These are phyloP conservation scores for Spathaspora passalidarum DNA, from an alignment of 805 yeast species.

Conservation along the genomic window DNA sequence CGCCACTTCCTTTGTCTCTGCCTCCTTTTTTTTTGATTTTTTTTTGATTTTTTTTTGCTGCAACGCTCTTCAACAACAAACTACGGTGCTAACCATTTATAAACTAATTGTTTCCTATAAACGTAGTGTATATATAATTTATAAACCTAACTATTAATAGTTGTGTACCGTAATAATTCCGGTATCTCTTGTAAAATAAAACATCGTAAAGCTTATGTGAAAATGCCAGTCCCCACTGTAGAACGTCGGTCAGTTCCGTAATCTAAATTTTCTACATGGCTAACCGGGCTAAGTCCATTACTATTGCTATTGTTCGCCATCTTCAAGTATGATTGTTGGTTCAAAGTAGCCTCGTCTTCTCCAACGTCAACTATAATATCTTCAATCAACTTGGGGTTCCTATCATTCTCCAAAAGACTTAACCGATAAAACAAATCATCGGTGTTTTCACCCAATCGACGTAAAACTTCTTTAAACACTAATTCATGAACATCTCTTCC, in stretches of 20 bases:
- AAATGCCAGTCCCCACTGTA: background rate
- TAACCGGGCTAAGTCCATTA: background rate
- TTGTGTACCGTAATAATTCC: no score
- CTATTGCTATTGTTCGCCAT: no score
- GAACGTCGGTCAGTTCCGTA: background rate
- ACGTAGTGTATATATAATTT: no score
- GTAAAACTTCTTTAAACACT: slow-evolving; percentile 34
- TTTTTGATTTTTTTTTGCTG: no score
- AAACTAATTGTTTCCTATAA: no score
- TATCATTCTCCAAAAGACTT: slow-evolving; percentile 1
- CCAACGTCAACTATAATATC: slow-evolving; percentile 6
- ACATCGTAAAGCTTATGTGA: background rate
- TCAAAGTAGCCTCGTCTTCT: slow-evolving; percentile 5
- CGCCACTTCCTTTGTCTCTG: no score
- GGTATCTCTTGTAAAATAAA: no score
- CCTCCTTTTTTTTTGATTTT: no score
- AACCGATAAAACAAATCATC: slow-evolving; percentile 6
- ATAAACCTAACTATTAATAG: no score
- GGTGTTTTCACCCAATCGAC: slow-evolving; percentile 15
- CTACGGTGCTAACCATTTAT: no score
- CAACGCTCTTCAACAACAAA: no score
- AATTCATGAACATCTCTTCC: slow-evolving; percentile 54
- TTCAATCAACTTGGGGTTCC: slow-evolving; percentile 8
- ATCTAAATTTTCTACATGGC: background rate
- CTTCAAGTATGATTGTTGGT: slow-evolving; percentile 10